Conservation (phyloP, 768 basidiomycete species). For the Ramaria rubella region DNA sequence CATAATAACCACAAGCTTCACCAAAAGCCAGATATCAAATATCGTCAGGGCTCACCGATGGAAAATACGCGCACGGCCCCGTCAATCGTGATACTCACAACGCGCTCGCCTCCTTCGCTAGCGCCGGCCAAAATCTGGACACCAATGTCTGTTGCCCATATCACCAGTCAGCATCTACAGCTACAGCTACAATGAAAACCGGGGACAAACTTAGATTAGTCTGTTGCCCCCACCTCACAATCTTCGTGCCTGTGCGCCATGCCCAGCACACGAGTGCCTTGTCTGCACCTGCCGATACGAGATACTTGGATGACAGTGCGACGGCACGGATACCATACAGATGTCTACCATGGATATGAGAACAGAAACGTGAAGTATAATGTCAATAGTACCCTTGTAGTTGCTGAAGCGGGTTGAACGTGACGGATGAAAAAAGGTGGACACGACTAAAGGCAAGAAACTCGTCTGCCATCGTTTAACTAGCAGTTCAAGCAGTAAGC, state of each 20-base stretch:
- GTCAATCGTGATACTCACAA: slow-evolving; percentile 89
- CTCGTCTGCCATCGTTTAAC: background rate
- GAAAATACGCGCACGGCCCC: slow-evolving; percentile 88
- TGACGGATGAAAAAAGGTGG: slow-evolving; percentile 80
- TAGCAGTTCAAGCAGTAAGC: too few relatives aligned
- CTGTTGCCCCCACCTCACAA: slow-evolving; percentile 87
- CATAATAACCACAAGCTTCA: slow-evolving; percentile 22
- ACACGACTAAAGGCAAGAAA: slow-evolving; percentile 51
- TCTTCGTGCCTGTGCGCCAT: slow-evolving; percentile 83
- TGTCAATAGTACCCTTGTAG: slow-evolving; percentile 39
- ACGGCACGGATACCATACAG: slow-evolving; percentile 88
- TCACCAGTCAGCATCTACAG: background rate
- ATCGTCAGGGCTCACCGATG: slow-evolving; percentile 54
- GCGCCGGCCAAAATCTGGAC: slow-evolving; percentile 66
- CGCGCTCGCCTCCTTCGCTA: slow-evolving; percentile 52
- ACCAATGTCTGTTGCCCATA: slow-evolving; percentile 46
- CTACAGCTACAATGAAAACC: background rate
- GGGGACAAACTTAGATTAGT: slow-evolving; percentile 56
- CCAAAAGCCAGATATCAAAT: background rate
- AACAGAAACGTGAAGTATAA: background rate
- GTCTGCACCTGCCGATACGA: slow-evolving; percentile 76
- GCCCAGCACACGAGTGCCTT: slow-evolving; percentile 82
- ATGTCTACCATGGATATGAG: slow-evolving; percentile 36
- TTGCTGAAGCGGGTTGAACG: slow-evolving; percentile 78
- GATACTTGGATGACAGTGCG: slow-evolving; percentile 74